These are phyloP conservation scores for Bullera alba DNA, from an alignment of 768 basidiomycete genomes.

Conservation along the genomic window DNA sequence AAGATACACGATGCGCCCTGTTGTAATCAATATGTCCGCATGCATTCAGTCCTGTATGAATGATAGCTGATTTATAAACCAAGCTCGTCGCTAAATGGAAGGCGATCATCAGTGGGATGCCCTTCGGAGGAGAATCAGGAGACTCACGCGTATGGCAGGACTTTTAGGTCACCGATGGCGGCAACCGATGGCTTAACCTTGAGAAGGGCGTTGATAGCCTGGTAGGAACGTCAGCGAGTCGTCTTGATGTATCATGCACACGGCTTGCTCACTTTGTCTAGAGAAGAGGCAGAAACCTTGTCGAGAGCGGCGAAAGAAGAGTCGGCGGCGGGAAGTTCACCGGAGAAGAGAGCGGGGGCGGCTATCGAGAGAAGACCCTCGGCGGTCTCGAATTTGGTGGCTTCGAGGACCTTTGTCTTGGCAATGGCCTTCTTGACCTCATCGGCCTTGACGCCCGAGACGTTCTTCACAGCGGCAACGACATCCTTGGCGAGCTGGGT, in stretches of 20 bases:
- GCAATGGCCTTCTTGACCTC: slow-evolving; percentile 73
- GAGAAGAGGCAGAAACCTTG: slow-evolving; percentile 57
- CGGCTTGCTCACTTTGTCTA: slow-evolving; percentile 59
- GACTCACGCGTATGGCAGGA: slow-evolving; percentile 63
- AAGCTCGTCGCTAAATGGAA: slow-evolving; percentile 44
- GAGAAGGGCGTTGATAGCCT: slow-evolving; percentile 58
- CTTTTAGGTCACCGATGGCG: slow-evolving; percentile 67
- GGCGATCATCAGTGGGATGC: no score
- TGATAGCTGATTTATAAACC: no score
- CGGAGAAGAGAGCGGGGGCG: slow-evolving; percentile 61
- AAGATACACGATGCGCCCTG: no score
- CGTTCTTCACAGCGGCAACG: slow-evolving; percentile 60
- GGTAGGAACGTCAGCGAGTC: not conserved
- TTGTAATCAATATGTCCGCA: no score
- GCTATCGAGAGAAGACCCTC: slow-evolving; percentile 59
- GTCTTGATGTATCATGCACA: not conserved
- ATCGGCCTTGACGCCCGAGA: slow-evolving; percentile 55
- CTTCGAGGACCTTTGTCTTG: slow-evolving; percentile 80
- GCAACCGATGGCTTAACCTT: slow-evolving; percentile 78
- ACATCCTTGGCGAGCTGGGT: slow-evolving; percentile 49
- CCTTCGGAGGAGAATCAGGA: no score
- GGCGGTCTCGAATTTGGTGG: slow-evolving; percentile 61
- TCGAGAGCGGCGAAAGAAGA: slow-evolving; percentile 63
- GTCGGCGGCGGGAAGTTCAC: slow-evolving; percentile 56
- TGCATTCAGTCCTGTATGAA: no score